These are phyloP conservation scores for Polychaeton citri DNA, from an alignment of 2,329 filamentous ascomycete genomes.

Conservation along the genomic window DNA sequence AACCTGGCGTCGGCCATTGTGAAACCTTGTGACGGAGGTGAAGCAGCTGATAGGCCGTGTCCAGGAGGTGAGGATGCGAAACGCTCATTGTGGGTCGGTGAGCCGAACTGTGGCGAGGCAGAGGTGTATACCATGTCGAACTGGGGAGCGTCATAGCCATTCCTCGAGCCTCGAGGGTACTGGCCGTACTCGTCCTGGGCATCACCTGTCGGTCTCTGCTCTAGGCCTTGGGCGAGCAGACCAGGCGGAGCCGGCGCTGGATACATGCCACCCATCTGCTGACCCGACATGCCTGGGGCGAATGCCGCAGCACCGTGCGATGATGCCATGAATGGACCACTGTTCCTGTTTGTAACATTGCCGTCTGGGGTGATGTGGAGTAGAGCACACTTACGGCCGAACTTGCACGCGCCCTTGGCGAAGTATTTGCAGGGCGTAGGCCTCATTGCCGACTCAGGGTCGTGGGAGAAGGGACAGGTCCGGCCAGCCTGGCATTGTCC, in stretches of 20 bases:
- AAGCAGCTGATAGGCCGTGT: slow-evolving; percentile 13
- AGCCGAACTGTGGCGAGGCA: slow-evolving; percentile 58
- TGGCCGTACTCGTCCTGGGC: slow-evolving; percentile 12
- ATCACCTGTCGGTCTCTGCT: slow-evolving; percentile 15
- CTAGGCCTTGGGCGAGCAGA: slow-evolving; percentile 19
- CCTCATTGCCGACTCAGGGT: slow-evolving; percentile 70
- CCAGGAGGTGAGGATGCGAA: slow-evolving; percentile 59
- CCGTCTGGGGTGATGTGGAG: slow-evolving; percentile 92
- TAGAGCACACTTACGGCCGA: slow-evolving; percentile 93
- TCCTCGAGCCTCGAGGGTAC: slow-evolving; percentile 15
- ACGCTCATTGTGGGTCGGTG: slow-evolving; percentile 66
- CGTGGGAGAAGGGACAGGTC: slow-evolving; percentile 93
- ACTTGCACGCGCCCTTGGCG: slow-evolving; percentile 99
- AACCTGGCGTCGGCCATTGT: slow-evolving; percentile 88
- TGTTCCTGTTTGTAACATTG: slow-evolving; percentile 64
- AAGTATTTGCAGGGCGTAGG: slow-evolving; percentile 96
- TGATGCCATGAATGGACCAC: slow-evolving; percentile 7
- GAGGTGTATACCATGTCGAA: slow-evolving; percentile 48
- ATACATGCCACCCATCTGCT: slow-evolving; percentile 7
- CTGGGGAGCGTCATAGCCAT: slow-evolving; percentile 15
- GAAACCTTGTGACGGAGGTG: slow-evolving; percentile 39
- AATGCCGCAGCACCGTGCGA: slow-evolving; percentile 4
- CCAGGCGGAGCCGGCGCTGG: slow-evolving; percentile 14
- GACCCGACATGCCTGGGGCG: slow-evolving; percentile 4
- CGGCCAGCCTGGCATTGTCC: slow-evolving; percentile 91